These are phyloP conservation scores for Antitrichia curtipendula DNA, from an alignment of 225 moss, liverwort and hornwort genomes.

Conservation along the genomic window DNA sequence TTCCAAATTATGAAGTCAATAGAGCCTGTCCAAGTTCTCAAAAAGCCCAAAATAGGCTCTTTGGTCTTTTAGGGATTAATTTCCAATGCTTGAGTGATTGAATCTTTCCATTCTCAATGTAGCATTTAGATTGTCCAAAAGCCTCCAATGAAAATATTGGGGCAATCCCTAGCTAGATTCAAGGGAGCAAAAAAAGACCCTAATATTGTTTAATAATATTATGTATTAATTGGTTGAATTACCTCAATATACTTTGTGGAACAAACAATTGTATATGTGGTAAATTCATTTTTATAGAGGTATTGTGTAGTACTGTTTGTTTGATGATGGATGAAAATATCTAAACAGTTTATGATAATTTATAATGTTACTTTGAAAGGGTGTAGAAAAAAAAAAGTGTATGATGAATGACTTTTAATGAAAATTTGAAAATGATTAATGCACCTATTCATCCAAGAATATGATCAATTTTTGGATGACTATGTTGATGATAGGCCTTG, in stretches of 20 bases:
- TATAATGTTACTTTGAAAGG: background rate
- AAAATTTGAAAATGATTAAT: background rate
- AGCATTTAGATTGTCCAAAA: rapidly evolving
- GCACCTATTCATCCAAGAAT: background rate
- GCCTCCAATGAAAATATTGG: rapidly evolving
- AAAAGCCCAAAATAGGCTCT: too few species aligned
- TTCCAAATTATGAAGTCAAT: too few species aligned
- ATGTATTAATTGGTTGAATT: background rate
- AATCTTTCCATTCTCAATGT: rapidly evolving
- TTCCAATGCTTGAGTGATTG: rapidly evolving
- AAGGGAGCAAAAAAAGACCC: rapidly evolving
- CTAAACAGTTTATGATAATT: background rate
- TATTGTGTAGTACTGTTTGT: background rate
- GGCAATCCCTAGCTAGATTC: rapidly evolving
- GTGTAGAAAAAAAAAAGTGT: background rate
- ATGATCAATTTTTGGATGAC: background rate
- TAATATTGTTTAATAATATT: background rate
- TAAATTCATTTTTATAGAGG: background rate
- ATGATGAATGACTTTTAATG: background rate
- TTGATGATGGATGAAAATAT: background rate
- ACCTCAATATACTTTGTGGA: rapidly evolving
- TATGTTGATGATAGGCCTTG: rapidly evolving
- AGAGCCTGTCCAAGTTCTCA: too few species aligned
- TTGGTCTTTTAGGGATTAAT: too few species aligned
- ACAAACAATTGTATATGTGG: rapidly evolving